A percentile compares a stretch with the other conserved stretches of the same genome.
phyloP scores from a whole-genome alignment of 2,329 filamentous ascomycete genomes.

The Arthrobotrys conoides region DNA sequence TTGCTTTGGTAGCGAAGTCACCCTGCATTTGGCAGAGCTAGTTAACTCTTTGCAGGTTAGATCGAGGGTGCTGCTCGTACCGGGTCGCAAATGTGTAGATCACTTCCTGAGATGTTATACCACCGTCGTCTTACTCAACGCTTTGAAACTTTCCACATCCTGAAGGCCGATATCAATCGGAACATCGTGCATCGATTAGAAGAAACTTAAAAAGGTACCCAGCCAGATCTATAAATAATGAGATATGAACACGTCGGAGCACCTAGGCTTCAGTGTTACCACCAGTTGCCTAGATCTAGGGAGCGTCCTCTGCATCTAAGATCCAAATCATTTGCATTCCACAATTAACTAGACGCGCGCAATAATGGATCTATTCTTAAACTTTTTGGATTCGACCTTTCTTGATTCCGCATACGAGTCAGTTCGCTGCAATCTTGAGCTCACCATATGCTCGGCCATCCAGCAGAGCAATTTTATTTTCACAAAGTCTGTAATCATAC shows the following conservation, averaged over 20 bases:
- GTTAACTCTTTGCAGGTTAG: neutral
- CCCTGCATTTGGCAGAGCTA: neutral
- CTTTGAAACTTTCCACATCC: neutral
- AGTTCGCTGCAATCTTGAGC: neutral
- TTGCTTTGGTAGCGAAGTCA: neutral
- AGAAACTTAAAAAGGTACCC: neutral
- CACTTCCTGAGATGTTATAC: neutral
- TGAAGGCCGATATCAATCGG: conserved; percentile 4
- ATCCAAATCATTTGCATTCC: too few relatives aligned
- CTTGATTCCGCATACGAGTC: neutral
- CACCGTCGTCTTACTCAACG: neutral
- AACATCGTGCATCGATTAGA: neutral
- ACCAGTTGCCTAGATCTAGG: too few relatives aligned
- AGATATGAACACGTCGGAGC: neutral
- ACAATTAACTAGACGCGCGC: neutral
- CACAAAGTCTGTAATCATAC: neutral
- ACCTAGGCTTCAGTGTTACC: neutral
- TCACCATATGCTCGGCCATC: neutral
- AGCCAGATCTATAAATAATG: neutral
- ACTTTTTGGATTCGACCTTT: neutral
- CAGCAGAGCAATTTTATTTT: too few relatives aligned
- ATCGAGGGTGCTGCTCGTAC: neutral
- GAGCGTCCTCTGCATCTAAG: too few relatives aligned
- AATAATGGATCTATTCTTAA: conserved; percentile 1
- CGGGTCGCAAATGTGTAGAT: neutral